Evolutionary conservation across 2,329 filamentous ascomycete genomes (phyloP).

Genomic region (Ampelomyces quisqualis): DNA sequence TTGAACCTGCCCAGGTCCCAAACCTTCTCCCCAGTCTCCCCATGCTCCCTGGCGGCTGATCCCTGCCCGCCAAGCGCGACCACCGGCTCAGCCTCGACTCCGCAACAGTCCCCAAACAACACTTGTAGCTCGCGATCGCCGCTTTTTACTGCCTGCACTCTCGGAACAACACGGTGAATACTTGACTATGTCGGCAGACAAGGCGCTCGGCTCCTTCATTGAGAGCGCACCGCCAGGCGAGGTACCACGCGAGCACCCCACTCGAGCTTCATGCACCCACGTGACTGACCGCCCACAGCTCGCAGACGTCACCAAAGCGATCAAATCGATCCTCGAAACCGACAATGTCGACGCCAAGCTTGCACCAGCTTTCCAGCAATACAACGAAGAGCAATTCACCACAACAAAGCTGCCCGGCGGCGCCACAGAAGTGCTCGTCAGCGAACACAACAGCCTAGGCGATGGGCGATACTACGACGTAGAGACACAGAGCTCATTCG

Average conservation of each 20-base stretch:
- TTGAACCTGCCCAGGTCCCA: too few relatives aligned
- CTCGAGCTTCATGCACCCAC: conserved; percentile 1
- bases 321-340: conserved; percentile 78
- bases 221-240: conserved; percentile 94
- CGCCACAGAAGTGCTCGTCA: conserved; percentile 77
- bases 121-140: conserved; percentile 9
- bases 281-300: conserved; percentile 58
- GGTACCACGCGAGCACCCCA: conserved; percentile 56
- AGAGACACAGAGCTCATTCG: conserved; percentile 83
- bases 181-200: conserved; percentile 39
- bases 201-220: conserved; percentile 71
- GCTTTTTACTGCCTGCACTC: neutral
- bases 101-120: conserved; percentile 16
- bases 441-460: conserved; percentile 79
- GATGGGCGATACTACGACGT: conserved; percentile 86
- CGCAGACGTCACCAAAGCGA: conserved; percentile 85
- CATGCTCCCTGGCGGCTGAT: too few relatives aligned
- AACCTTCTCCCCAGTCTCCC: too few relatives aligned
- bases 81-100: conserved; percentile 17
- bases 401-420: conserved; percentile 87
- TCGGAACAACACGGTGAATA: neutral
- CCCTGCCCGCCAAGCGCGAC: conserved; percentile 24
- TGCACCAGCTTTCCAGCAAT: conserved; percentile 81
- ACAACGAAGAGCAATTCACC: conserved; percentile 92
- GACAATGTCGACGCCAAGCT: conserved; percentile 70